phyloP scores from a whole-genome alignment of 768 basidiomycete genomes.

The Leccinum sublutescens region DNA sequence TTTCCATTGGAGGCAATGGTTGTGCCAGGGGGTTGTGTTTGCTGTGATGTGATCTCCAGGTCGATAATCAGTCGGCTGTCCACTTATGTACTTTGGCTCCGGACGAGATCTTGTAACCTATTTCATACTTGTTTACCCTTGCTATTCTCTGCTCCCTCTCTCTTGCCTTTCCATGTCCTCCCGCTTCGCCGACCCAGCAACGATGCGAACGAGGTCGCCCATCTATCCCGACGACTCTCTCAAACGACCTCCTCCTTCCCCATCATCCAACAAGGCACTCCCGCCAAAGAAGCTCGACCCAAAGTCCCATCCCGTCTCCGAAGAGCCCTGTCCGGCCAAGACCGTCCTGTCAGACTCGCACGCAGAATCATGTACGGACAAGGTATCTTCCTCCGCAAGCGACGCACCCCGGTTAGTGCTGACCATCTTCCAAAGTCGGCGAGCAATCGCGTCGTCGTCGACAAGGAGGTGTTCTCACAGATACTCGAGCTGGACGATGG shows the following conservation, averaged over 20 bases:
- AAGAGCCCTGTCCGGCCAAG: slow-evolving; percentile 18
- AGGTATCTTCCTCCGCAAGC: slow-evolving; percentile 21
- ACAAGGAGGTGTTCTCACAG: slow-evolving; percentile 81
- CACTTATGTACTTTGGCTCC: slow-evolving; percentile 29
- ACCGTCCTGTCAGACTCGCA: slow-evolving; percentile 13
- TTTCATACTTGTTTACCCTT: slow-evolving; percentile 21
- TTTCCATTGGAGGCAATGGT: slow-evolving; percentile 19
- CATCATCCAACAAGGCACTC: slow-evolving; percentile 32
- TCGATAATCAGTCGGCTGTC: slow-evolving; percentile 33
- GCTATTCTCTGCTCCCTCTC: slow-evolving; percentile 1
- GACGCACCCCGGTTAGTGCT: slow-evolving; percentile 1
- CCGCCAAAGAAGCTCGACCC: slow-evolving; percentile 32
- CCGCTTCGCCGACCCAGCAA: slow-evolving; percentile 26
- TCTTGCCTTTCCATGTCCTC: slow-evolving; percentile 24
- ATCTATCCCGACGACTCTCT: slow-evolving; percentile 27
- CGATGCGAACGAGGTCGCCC: slow-evolving; percentile 32
- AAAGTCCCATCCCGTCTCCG: slow-evolving; percentile 32
- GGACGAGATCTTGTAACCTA: slow-evolving; percentile 28
- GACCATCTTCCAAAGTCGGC: slow-evolving; percentile 12
- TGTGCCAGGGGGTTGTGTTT: slow-evolving; percentile 1
- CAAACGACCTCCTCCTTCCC: slow-evolving; percentile 33
- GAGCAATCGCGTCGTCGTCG: slow-evolving; percentile 46
- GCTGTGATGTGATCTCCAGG: slow-evolving; percentile 27
- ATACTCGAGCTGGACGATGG: slow-evolving; percentile 91
- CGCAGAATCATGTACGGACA: slow-evolving; percentile 25